These are phyloP conservation scores for Pseudohalonectria lignicola DNA, from an alignment of 2,329 filamentous ascomycete species.

Conservation along the genomic window DNA sequence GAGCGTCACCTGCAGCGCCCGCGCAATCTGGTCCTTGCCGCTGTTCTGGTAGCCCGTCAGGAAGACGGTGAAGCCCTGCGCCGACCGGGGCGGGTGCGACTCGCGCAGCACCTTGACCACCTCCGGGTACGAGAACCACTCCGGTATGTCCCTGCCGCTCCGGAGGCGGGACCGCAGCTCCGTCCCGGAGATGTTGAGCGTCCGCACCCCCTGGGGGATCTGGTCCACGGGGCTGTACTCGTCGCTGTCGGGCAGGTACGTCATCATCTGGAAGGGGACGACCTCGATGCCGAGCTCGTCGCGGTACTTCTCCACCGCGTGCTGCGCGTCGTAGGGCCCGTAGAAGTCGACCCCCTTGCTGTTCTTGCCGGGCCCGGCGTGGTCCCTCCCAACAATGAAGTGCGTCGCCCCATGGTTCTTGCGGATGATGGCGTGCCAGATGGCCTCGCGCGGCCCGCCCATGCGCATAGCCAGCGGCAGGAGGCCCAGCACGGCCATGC, in stretches of 20 bases:
- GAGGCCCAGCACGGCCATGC: slow-evolving; percentile 94
- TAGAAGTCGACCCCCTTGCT: slow-evolving; percentile 95
- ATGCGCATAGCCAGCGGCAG: slow-evolving; percentile 97
- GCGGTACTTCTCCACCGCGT: slow-evolving; percentile 91
- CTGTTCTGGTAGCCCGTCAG: slow-evolving; percentile 93
- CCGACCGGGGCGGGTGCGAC: slow-evolving; percentile 81
- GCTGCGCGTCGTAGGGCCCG: slow-evolving; percentile 93
- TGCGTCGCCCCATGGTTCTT: slow-evolving; percentile 99
- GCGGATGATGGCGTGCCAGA: slow-evolving; percentile 99
- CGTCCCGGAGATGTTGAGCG: slow-evolving; percentile 75
- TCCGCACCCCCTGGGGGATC: slow-evolving; percentile 73
- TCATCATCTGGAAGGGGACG: slow-evolving; percentile 99
- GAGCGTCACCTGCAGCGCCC: slow-evolving; percentile 89
- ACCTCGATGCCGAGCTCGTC: slow-evolving; percentile 97
- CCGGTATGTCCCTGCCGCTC: slow-evolving; percentile 88
- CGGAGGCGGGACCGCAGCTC: slow-evolving; percentile 88
- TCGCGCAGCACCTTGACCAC: slow-evolving; percentile 93
- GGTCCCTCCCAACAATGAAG: slow-evolving; percentile 98
- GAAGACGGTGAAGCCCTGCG: slow-evolving; percentile 97
- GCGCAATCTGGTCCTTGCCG: slow-evolving; percentile 93
- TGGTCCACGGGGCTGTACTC: slow-evolving; percentile 93
- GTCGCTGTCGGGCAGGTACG: slow-evolving; percentile 92
- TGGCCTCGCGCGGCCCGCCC: slow-evolving; percentile 94
- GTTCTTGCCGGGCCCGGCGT: slow-evolving; percentile 97
- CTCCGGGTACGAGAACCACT: slow-evolving; percentile 99